Conservation (phyloP, 176 grass and related monocot genomes). For the Neostapfia colusana region DNA sequence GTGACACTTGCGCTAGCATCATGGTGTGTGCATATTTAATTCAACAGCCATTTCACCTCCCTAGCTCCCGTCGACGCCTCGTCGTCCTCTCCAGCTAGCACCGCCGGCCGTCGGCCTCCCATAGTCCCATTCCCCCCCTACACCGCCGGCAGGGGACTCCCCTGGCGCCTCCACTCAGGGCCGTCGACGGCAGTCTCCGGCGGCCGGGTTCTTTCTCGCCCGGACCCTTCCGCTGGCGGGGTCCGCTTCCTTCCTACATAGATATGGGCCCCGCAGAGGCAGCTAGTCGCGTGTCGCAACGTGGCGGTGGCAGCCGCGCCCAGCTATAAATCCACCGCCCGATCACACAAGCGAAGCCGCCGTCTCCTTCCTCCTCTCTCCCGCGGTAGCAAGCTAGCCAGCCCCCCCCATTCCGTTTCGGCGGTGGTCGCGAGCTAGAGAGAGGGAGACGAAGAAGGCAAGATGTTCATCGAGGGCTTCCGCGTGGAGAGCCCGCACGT, state of each 20-base stretch:
- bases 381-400: background rate
- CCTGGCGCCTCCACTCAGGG: too few species aligned
- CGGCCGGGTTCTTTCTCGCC: background rate
- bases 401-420: background rate
- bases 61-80: background rate
- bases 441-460: background rate
- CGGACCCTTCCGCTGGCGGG: background rate
- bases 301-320: background rate
- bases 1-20: too few species aligned
- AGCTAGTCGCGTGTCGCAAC: background rate
- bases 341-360: slow-evolving; percentile 1
- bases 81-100: background rate
- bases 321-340: slow-evolving; percentile 34
- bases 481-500: slow-evolving; percentile 91
- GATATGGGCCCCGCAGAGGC: background rate
- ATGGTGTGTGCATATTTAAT: too few species aligned
- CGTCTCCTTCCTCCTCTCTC: background rate
- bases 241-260: background rate
- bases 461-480: slow-evolving; percentile 96
- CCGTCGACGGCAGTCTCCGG: background rate
- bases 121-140: too few species aligned
- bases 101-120: background rate
- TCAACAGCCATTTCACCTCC: background rate
- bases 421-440: background rate
- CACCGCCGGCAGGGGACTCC: background rate